Base-by-base conservation (phyloP, 805 yeast genomes). In the Monosporozyma aquatica region DNA sequence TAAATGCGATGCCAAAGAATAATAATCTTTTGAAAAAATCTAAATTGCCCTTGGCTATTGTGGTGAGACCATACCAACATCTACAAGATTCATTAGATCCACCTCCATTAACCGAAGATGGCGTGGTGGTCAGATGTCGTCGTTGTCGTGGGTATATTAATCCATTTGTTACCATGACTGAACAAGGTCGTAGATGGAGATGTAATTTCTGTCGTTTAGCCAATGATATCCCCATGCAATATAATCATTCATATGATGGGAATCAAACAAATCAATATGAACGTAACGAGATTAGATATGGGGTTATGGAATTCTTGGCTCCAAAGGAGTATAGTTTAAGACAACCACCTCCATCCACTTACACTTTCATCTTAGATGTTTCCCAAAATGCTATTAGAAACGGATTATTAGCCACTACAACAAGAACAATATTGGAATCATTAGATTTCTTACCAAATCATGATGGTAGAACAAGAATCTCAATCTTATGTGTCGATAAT, bases 121-220 rank as follows among this genome's bases (percentile, higher is more conserved):
- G 89, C n/a, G 63, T 78, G 34, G 83, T 92, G 49, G 73, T 87
- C 41, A 81, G 97, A 65, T 92, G 99, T 71, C 87, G 97, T 59
- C 86, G 98, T 62, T 92, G 98, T 72, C 83, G 98, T 59, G 76
- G 92, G 20, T 92, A 92, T 67, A 82, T 92, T 70, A 90, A 92
- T 61, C 96, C 97, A 23, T 92, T 85, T 58, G 82, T 84, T 43
- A 73, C 78, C 39, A 80, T 89, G 56, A 69, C 79, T 28, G 87
- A 84, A 54, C 77, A 80, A 50, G 40, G 45, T n/a, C 74, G 79
- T 61, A 77, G 94, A 59, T 92, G 97, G 97, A 75, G 89, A 66
- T 92, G 99, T 75, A 86, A 85, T 66, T 78, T 92, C 64, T 92
- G 99, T 71, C 76, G 78, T 55, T 73, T 90, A 58, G 76, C 82